These are phyloP conservation scores for Teratosphaeria nubilosa DNA, from an alignment of 2,329 filamentous ascomycete species.

Conservation along the genomic window DNA sequence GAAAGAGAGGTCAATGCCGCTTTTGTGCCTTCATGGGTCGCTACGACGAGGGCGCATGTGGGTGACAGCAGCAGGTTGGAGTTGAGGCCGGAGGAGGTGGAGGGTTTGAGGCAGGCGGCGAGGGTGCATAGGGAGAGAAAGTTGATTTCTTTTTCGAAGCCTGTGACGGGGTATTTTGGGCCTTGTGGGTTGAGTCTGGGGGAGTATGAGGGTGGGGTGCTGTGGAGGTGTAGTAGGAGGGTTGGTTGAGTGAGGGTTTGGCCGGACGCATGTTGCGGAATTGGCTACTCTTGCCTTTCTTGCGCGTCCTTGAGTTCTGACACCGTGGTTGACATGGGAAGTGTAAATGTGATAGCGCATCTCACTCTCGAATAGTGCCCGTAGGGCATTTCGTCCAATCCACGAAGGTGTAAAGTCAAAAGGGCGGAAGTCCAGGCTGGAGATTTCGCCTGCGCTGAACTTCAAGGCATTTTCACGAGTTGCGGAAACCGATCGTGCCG, in stretches of 20 bases:
- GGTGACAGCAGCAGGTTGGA: not conserved
- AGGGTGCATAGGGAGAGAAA: not conserved
- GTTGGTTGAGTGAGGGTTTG: not conserved
- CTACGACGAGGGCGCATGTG: not conserved
- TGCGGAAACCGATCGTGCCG: not conserved
- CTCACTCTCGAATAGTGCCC: too few species aligned
- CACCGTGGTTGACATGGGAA: too few species aligned
- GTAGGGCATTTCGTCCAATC: too few species aligned
- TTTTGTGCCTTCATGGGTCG: not conserved
- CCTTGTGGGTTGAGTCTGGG: not conserved
- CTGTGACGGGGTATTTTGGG: not conserved
- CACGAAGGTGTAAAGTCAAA: too few species aligned
- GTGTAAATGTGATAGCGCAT: too few species aligned
- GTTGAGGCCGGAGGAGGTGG: not conserved
- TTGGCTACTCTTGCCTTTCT: too few species aligned
- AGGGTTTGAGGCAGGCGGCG: not conserved
- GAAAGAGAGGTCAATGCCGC: not conserved
- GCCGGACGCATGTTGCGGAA: too few species aligned
- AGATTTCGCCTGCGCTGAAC: too few species aligned
- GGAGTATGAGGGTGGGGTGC: not conserved
- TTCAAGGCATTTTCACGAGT: not conserved
- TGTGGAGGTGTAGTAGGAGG: not conserved
- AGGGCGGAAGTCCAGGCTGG: too few species aligned
- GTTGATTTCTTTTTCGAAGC: not conserved
- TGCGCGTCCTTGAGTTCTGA: too few species aligned